Percentiles rank a stretch among this genome's conserved stretches.
These are phyloP conservation scores for Aureobasidium sp. DNA, from an alignment of 2,329 filamentous ascomycete species.

Conservation along the genomic window DNA sequence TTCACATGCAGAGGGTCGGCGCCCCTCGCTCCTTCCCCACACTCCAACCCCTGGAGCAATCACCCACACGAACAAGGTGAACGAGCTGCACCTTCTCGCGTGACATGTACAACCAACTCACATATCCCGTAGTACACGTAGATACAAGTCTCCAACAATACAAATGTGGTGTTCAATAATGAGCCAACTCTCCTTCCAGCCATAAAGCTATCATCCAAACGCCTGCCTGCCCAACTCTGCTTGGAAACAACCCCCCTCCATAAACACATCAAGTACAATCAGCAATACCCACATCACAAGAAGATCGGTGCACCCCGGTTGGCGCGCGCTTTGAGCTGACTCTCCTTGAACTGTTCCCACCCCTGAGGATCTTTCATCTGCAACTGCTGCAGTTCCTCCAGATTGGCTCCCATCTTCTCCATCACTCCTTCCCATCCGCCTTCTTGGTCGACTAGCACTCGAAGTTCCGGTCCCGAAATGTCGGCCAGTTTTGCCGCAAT, in stretches of 20 bases:
- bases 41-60: neutral
- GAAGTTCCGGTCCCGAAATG: constrained; percentile 51
- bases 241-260: neutral
- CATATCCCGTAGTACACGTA: neutral
- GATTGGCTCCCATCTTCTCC: constrained; percentile 54
- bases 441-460: constrained; percentile 49
- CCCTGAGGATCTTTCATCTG: constrained; percentile 32
- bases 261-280: neutral
- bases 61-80: neutral
- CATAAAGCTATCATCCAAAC: neutral
- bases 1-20: neutral
- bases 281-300: neutral
- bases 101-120: neutral
- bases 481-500: constrained; percentile 39
- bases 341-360: constrained; percentile 28
- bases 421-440: constrained; percentile 55
- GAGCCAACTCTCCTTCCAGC: neutral
- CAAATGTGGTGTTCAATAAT: neutral
- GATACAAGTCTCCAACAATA: neutral
- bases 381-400: constrained; percentile 56
- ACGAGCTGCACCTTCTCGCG: neutral
- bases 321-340: constrained; percentile 27
- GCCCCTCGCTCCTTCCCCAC: constrained; percentile 1
- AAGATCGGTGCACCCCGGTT: constrained; percentile 16
- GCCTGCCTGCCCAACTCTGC: neutral